Percentiles rank a stretch among this genome's conserved stretches.
phyloP scores from a whole-genome alignment of 805 yeast species.

The Jamesozyma rosinii region DNA sequence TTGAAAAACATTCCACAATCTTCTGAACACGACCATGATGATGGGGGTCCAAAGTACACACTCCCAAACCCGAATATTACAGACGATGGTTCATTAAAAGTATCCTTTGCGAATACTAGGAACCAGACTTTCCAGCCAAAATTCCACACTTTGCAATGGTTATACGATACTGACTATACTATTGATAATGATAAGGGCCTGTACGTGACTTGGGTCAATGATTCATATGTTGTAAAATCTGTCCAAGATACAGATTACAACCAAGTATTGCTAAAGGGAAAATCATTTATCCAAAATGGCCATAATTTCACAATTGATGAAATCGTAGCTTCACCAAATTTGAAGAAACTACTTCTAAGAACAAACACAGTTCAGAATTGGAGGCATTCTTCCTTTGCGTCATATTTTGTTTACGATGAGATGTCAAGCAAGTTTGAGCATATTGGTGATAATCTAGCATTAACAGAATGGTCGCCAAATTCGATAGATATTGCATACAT shows the following conservation, averaged over 20 bases:
- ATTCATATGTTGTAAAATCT: slow-evolving; percentile 48
- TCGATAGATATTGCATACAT: slow-evolving; percentile 61
- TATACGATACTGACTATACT: slow-evolving; percentile 40
- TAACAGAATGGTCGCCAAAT: slow-evolving; percentile 67
- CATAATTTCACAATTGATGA: slow-evolving; percentile 40
- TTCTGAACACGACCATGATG: background rate
- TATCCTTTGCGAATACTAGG: slow-evolving; percentile 40
- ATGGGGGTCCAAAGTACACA: slow-evolving; percentile 4
- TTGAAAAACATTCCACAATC: slow-evolving; percentile 7
- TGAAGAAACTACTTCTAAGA: slow-evolving; percentile 47
- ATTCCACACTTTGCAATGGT: slow-evolving; percentile 60
- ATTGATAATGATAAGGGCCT: slow-evolving; percentile 53
- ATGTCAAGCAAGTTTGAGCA: slow-evolving; percentile 19
- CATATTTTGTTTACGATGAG: slow-evolving; percentile 37
- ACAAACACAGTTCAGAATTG: slow-evolving; percentile 54
- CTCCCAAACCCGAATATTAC: slow-evolving; percentile 13
- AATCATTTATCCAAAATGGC: slow-evolving; percentile 35
- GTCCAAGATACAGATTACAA: slow-evolving; percentile 32
- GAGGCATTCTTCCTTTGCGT: slow-evolving; percentile 42
- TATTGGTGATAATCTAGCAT: slow-evolving; percentile 30
- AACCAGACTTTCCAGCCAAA: slow-evolving; percentile 49
- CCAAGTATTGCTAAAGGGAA: slow-evolving; percentile 42
- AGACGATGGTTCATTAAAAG: slow-evolving; percentile 17
- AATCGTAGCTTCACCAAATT: slow-evolving; percentile 58
- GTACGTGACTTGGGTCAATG: slow-evolving; percentile 42